Conservation (phyloP, 768 basidiomycete genomes). For the Kwoniella shandongensis region DNA sequence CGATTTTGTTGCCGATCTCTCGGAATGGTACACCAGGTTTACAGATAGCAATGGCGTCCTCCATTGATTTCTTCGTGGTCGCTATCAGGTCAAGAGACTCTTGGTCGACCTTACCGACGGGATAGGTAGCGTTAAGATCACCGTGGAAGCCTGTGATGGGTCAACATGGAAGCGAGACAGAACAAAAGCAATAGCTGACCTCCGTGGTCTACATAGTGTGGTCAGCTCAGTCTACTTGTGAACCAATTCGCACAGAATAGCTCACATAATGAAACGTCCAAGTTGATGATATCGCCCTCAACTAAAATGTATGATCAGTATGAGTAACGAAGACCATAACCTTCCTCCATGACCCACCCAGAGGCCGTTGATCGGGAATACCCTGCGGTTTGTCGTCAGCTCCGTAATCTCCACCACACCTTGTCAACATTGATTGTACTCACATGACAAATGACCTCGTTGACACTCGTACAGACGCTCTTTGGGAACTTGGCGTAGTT, state of each 20-base stretch:
- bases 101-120: slow-evolving; percentile 62
- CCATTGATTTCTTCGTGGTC: slow-evolving; percentile 76
- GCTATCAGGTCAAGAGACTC: slow-evolving; percentile 78
- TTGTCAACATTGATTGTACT: slow-evolving; percentile 15
- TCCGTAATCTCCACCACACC: neutral
- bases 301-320: slow-evolving; percentile 60
- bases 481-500: slow-evolving; percentile 91
- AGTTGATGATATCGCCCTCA: slow-evolving; percentile 95
- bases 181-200: slow-evolving; percentile 22
- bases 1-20: slow-evolving; percentile 57
- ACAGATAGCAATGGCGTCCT: slow-evolving; percentile 86
- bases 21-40: slow-evolving; percentile 80
- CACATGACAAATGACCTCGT: slow-evolving; percentile 90
- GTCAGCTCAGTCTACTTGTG: slow-evolving; percentile 1
- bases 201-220: slow-evolving; percentile 30
- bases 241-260: neutral
- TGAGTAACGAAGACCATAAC: neutral
- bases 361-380: slow-evolving; percentile 70
- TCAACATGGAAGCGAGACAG: neutral
- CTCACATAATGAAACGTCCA: slow-evolving; percentile 59
- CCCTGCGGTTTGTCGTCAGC: slow-evolving; percentile 56
- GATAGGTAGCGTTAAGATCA: slow-evolving; percentile 90
- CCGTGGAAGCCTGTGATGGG: slow-evolving; percentile 69
- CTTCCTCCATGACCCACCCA: slow-evolving; percentile 12
- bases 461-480: slow-evolving; percentile 92